Percentiles rank a stretch among this genome's conserved stretches.
phyloP scores from a whole-genome alignment of 345 rosid species.

The Clarkia xantiana region DNA sequence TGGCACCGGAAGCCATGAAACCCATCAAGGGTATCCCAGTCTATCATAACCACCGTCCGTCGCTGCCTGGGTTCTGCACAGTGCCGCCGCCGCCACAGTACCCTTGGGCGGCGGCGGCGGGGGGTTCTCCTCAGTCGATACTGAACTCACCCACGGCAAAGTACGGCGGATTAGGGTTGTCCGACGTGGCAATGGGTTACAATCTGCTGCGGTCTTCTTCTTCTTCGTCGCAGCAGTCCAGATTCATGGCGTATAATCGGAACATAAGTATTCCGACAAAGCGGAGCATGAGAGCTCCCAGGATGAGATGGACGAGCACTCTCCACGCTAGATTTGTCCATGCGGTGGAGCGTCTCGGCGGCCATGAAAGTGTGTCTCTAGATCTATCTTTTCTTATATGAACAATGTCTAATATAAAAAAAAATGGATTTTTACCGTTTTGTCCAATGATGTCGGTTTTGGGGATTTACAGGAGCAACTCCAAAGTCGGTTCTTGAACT shows the following conservation, averaged over 20 bases:
- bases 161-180: constrained; percentile 4
- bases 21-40: constrained; percentile 79
- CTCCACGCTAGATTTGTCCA: constrained; percentile 80
- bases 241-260: constrained; percentile 31
- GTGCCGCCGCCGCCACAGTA: constrained; percentile 28
- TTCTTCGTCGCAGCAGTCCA: constrained; percentile 39
- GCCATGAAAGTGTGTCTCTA: constrained; percentile 59
- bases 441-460: not conserved
- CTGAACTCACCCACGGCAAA: constrained; percentile 10
- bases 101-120: constrained; percentile 23
- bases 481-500: constrained; percentile 87
- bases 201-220: no score
- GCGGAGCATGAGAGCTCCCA: constrained; percentile 78
- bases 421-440: not conserved
- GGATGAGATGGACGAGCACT: constrained; percentile 88
- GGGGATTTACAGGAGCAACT: constrained; percentile 48
- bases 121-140: constrained; percentile 40
- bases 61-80: constrained; percentile 22
- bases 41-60: constrained; percentile 51
- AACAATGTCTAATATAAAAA: not conserved
- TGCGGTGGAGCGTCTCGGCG: constrained; percentile 86
- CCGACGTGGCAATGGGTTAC: constrained; percentile 3
- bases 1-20: constrained; percentile 28
- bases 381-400: not conserved
- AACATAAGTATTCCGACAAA: constrained; percentile 34